A percentile compares a stretch with the other conserved stretches of the same genome.
Evolutionary conservation across 2,329 filamentous ascomycete genomes (phyloP).

Genomic region (Zasmidium angulare): DNA sequence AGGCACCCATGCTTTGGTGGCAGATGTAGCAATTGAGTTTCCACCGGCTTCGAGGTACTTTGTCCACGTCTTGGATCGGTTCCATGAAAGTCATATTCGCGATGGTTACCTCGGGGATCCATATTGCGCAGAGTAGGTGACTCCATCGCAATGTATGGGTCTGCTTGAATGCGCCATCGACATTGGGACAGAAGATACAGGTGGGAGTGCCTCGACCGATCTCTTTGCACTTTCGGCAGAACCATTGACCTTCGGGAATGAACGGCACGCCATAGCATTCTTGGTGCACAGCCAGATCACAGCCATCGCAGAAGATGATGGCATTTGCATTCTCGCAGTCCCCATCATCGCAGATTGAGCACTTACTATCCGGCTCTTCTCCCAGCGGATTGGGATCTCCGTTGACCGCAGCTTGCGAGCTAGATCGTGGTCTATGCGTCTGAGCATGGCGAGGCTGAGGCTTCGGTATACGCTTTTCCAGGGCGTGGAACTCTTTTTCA

Average conservation of each 20-base stretch:
- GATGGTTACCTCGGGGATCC: constrained; percentile 95
- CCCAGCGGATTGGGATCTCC: constrained; percentile 78
- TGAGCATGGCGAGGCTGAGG: constrained; percentile 95
- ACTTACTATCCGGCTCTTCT: constrained; percentile 96
- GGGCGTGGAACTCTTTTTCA: constrained; percentile 95
- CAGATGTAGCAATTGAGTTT: constrained; percentile 87
- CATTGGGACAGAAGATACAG: constrained; percentile 98
- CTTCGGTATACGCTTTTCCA: constrained; percentile 96
- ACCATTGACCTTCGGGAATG: constrained; percentile 97
- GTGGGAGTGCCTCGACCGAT: constrained; percentile 90
- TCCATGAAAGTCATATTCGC: constrained; percentile 98
- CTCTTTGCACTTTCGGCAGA: constrained; percentile 93
- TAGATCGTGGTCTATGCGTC: constrained; percentile 87
- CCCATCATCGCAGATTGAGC: constrained; percentile 97
- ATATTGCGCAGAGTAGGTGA: constrained; percentile 93
- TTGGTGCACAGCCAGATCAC: constrained; percentile 95
- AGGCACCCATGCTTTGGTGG: constrained; percentile 95
- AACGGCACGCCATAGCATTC: constrained; percentile 99
- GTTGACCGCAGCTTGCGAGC: constrained; percentile 91
- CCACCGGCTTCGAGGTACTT: constrained; percentile 93
- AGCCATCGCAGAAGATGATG: constrained; percentile 98
- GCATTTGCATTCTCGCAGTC: constrained; percentile 99
- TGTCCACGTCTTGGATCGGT: constrained; percentile 95
- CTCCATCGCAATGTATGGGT: constrained; percentile 96
- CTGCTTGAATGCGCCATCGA: constrained; percentile 96